Evolutionary conservation across 495 filamentous ascomycete genomes (phyloP), one percentile per base, ranked within the genome.

Genomic region (Polyplosphaeria fusca): DNA sequence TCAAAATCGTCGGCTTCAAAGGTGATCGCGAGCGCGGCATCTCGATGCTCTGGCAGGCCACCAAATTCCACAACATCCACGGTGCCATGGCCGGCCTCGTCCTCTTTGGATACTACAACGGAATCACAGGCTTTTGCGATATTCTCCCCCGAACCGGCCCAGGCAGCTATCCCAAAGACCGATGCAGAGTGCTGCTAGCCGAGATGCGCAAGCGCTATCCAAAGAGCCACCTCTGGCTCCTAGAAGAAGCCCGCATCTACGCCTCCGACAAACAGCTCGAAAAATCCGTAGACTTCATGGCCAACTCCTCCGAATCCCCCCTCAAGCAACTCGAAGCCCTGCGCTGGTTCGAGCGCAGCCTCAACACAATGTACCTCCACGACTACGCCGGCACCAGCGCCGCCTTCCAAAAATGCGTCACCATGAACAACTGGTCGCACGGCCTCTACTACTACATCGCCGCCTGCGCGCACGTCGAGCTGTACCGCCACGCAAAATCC

Each of bases 381-480:
- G 74, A 80, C 38, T 96, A 88, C 68, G 70, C 82, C 20, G 75
- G 80, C 13, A 88, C 87, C 67, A 78, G 87, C 19, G 77, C 84
- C 42, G 79, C 82, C 13, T 97, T 95, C 68, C 56, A 67, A 53
- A 66, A 65, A 18, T 93, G 92, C 64, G 76, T 90, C 35, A 83
- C 86, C 46, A 80, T 96, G 44, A 96, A 95, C 69, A 88, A 84
- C 50, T 98, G 94, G 93, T 89, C 85, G 23, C 90, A 88, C 42
- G 82, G 85, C 0, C 70, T 98, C 41, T 98, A 98, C 65, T 89
- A 90, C 63, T 98, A 91, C 72, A 87, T 92, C 44, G 87, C 88
- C 25, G 94, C 86, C 32, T 75, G 80, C 16, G 82, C 83, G 1
- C 83, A 95, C 64, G 66, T 96, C 2, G 89, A 89, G 61, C 70